Evolutionary conservation across 139 green algal genomes (phyloP).

Genomic region (Tetradesmus lagerheimii): DNA sequence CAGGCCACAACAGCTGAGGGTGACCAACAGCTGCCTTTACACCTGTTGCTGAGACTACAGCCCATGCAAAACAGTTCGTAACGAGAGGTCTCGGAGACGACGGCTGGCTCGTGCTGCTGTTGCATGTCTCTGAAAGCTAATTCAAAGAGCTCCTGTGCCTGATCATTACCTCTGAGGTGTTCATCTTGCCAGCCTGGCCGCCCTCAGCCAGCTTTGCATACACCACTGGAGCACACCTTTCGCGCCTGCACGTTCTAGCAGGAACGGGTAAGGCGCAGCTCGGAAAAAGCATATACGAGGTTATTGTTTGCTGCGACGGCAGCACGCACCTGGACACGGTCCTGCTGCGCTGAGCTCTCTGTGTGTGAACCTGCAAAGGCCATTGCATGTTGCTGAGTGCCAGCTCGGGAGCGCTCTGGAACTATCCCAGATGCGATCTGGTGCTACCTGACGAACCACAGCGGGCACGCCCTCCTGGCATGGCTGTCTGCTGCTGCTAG

Average conservation of each 20-base stretch:
- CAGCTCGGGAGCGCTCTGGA: neutral
- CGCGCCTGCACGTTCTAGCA: conserved; percentile 6
- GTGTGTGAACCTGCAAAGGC: conserved; percentile 1
- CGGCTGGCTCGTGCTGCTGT: neutral
- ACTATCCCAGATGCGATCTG: neutral
- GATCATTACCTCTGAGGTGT: conserved; percentile 29
- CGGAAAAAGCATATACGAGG: neutral
- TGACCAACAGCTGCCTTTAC: neutral
- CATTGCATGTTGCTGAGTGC: neutral
- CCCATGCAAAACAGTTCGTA: neutral
- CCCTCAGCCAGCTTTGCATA: conserved; percentile 47
- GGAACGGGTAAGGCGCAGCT: neutral
- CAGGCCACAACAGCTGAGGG: neutral
- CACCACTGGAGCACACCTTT: conserved; percentile 35
- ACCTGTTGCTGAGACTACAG: neutral
- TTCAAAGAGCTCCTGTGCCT: neutral
- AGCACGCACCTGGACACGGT: neutral
- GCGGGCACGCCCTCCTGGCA: neutral
- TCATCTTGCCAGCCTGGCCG: conserved; percentile 33
- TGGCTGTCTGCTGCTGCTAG: neutral
- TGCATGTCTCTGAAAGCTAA: neutral
- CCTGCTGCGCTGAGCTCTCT: conserved; percentile 35
- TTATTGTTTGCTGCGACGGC: neutral
- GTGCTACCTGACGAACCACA: neutral
- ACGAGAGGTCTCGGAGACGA: conserved; percentile 20